Conservation (phyloP, 176 grass and related monocot genomes). For the Lolium multiflorum region DNA sequence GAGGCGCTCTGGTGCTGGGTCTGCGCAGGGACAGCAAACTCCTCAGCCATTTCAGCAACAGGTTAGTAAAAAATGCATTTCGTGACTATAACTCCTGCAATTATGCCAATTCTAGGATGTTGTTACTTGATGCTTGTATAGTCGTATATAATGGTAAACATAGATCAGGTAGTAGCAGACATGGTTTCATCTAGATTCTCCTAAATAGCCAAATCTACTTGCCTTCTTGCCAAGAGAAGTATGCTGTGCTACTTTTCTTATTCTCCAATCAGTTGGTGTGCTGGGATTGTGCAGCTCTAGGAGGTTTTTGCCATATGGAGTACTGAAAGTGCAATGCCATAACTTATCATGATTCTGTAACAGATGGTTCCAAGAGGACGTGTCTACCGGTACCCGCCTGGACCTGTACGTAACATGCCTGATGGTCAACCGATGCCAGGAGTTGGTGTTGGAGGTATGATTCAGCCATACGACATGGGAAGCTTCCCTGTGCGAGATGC, state of each 20-base stretch:
- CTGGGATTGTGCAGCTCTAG: not conserved
- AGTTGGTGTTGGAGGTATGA: conserved; percentile 71
- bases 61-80: conserved; percentile 47
- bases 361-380: conserved; percentile 89
- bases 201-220: not conserved
- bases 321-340: conserved; percentile 19
- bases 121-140: not conserved
- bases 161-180: not conserved
- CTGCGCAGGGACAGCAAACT: conserved; percentile 71
- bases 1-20: conserved; percentile 57
- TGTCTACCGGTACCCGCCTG: conserved; percentile 77
- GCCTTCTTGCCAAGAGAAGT: not conserved
- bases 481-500: conserved; percentile 64
- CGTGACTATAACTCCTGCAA: not conserved
- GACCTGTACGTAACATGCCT: conserved; percentile 73
- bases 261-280: not conserved
- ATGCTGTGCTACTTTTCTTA: not conserved
- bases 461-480: conserved; percentile 76
- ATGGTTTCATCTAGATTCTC: not conserved
- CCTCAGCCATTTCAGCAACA: conserved; percentile 78
- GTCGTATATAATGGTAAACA: not conserved
- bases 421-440: conserved; percentile 62
- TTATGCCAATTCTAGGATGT: not conserved
- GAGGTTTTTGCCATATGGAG: not conserved
- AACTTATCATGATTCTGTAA: conserved; percentile 23